These are phyloP conservation scores for Calonectria pteridis DNA, from an alignment of 2,329 filamentous ascomycete species.

Conservation along the genomic window DNA sequence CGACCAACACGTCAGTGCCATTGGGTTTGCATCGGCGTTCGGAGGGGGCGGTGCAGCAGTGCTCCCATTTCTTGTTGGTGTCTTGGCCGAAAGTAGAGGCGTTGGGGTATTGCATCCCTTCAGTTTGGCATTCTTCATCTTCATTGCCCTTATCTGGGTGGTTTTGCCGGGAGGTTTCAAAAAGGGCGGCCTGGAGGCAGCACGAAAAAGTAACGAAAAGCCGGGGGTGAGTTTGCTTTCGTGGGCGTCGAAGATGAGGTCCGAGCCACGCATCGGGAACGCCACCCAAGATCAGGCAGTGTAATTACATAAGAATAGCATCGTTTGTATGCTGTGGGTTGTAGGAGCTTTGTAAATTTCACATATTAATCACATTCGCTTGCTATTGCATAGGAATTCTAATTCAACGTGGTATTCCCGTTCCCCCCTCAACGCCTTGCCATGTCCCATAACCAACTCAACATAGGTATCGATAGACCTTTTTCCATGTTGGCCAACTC, in stretches of 20 bases:
- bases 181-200: not conserved
- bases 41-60: not conserved
- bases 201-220: not conserved
- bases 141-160: not conserved
- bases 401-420: not conserved
- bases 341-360: not conserved
- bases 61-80: not conserved
- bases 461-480: slow-evolving; percentile 78
- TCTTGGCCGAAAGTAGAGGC: not conserved
- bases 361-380: not conserved
- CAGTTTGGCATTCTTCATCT: not conserved
- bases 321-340: too few relatives aligned
- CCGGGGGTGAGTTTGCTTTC: not conserved
- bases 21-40: not conserved
- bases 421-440: not conserved
- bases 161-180: not conserved
- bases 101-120: not conserved
- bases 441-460: slow-evolving; percentile 48
- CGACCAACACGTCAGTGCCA: not conserved
- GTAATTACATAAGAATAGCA: not conserved
- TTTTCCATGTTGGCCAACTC: slow-evolving; percentile 82
- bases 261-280: not conserved
- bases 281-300: not conserved
- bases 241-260: not conserved
- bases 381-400: not conserved